phyloP scores from a whole-genome alignment of 2,329 filamentous ascomycete genomes.

The Cordyceps fumosorosea region DNA sequence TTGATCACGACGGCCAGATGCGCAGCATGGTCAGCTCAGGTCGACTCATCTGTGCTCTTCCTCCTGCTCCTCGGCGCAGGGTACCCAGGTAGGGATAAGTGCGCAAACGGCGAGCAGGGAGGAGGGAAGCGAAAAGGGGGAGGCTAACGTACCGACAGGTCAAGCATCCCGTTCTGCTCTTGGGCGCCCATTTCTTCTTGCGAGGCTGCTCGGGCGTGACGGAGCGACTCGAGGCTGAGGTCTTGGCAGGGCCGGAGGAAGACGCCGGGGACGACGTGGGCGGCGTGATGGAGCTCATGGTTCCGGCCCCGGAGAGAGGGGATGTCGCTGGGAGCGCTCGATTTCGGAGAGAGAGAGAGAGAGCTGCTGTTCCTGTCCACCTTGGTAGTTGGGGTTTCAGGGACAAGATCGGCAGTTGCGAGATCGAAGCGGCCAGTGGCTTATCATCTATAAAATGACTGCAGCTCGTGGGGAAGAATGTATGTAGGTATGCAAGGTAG shows the following conservation, averaged over 20 bases:
- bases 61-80: neutral
- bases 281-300: neutral
- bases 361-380: too few species aligned
- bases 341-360: neutral
- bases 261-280: neutral
- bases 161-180: neutral
- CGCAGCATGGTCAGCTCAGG: neutral
- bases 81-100: too few species aligned
- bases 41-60: neutral
- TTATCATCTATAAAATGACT: neutral
- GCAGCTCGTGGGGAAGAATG: neutral
- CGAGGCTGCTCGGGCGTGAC: neutral
- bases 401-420: neutral
- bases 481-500: neutral
- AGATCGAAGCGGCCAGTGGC: neutral
- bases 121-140: neutral
- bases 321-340: neutral
- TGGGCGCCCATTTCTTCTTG: conserved; percentile 5
- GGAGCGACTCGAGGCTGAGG: neutral
- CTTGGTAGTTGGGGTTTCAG: neutral
- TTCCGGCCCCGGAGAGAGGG: too few species aligned
- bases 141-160: neutral
- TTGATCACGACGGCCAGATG: neutral
- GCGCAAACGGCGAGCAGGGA: too few species aligned
- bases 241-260: neutral